Percentiles rank a stretch among this genome's conserved stretches.
Evolutionary conservation across 2,329 filamentous ascomycete genomes (phyloP).

Genomic region (Tolypocladium tropicale): DNA sequence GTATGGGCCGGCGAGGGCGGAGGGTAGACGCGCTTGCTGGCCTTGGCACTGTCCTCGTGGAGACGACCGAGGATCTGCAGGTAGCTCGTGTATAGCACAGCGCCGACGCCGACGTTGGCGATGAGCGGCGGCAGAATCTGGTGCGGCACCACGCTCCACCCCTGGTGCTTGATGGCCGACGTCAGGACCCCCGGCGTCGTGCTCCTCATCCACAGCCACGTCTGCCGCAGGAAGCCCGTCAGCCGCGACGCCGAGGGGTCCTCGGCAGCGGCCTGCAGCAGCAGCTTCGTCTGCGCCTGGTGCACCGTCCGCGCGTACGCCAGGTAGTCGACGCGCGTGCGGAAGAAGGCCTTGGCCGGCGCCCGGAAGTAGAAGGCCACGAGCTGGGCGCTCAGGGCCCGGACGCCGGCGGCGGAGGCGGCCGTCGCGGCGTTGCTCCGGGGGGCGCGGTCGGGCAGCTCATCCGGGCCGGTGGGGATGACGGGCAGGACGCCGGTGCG

Average conservation of each 20-base stretch:
- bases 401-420: slow-evolving; percentile 75
- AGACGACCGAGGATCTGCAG: slow-evolving; percentile 57
- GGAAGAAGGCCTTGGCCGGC: slow-evolving; percentile 86
- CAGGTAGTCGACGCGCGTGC: slow-evolving; percentile 76
- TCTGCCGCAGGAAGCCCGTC: slow-evolving; percentile 23
- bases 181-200: slow-evolving; percentile 62
- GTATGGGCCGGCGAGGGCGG: slow-evolving; percentile 54
- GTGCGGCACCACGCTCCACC: slow-evolving; percentile 64
- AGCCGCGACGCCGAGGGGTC: slow-evolving; percentile 23
- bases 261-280: slow-evolving; percentile 24
- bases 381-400: slow-evolving; percentile 72
- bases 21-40: slow-evolving; percentile 55
- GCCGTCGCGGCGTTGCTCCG: slow-evolving; percentile 52
- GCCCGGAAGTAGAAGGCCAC: slow-evolving; percentile 88
- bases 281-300: slow-evolving; percentile 29
- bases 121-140: slow-evolving; percentile 68
- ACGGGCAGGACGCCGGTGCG: slow-evolving; percentile 33
- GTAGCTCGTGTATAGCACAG: slow-evolving; percentile 67
- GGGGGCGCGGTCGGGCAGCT: slow-evolving; percentile 33
- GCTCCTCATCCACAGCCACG: slow-evolving; percentile 43
- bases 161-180: slow-evolving; percentile 57
- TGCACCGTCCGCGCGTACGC: slow-evolving; percentile 46
- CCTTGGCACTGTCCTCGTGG: slow-evolving; percentile 51
- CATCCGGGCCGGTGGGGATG: slow-evolving; percentile 24
- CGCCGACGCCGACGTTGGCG: slow-evolving; percentile 64